These are phyloP conservation scores for Combretum micranthum DNA, from an alignment of 345 rosid genomes.

Conservation along the genomic window DNA sequence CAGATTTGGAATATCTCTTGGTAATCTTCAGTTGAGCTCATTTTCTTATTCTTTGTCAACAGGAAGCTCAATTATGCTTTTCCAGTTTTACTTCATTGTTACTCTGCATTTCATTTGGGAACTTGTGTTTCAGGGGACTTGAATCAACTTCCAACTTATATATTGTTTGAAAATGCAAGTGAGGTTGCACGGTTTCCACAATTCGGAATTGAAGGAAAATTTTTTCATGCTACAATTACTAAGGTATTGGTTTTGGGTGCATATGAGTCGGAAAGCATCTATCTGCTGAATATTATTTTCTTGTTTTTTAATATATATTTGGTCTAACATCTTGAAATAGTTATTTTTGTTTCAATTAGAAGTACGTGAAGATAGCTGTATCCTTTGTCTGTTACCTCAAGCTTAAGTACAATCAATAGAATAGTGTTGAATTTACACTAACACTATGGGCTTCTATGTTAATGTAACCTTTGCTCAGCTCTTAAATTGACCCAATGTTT, in stretches of 20 bases:
- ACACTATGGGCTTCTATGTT: too few species aligned
- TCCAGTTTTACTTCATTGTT: neutral
- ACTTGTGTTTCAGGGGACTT: conserved; percentile 38
- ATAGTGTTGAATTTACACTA: too few species aligned
- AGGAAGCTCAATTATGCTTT: neutral
- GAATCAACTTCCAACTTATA: conserved; percentile 81
- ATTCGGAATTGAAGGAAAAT: conserved; percentile 50
- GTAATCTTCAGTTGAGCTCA: conserved; percentile 11
- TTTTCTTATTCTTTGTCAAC: neutral
- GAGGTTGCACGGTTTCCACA: conserved; percentile 81
- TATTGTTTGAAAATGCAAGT: conserved; percentile 66
- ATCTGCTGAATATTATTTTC: neutral
- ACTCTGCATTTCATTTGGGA: neutral
- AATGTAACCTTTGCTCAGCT: too few species aligned
- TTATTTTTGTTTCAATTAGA: too few species aligned
- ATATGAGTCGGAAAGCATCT: neutral
- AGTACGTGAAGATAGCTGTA: too few species aligned
- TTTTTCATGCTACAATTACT: conserved; percentile 47
- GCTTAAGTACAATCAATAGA: too few species aligned
- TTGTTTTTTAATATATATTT: neutral
- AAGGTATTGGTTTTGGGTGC: conserved; percentile 38
- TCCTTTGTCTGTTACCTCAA: too few species aligned
- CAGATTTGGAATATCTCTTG: conserved; percentile 79
- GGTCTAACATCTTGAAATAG: neutral
- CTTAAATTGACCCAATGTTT: too few species aligned